phyloP scores from a whole-genome alignment of 495 filamentous ascomycete species.

The Thozetella sp. region DNA sequence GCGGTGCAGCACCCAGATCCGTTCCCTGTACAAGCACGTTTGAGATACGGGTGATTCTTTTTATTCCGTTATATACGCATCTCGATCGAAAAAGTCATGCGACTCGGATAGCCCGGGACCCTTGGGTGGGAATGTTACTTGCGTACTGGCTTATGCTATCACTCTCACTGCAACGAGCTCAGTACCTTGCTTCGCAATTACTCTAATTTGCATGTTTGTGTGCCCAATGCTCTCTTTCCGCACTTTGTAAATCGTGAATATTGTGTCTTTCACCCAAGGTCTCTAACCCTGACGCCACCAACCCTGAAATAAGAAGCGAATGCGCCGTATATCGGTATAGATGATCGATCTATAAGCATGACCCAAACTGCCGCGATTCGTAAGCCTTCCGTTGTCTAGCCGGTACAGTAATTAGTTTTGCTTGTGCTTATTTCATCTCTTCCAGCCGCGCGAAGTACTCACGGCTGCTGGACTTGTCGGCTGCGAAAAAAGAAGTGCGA shows the following conservation, averaged over 20 bases:
- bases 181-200: neutral
- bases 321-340: neutral
- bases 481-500: neutral
- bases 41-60: neutral
- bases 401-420: neutral
- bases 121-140: neutral
- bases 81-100: too few relatives aligned
- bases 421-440: neutral
- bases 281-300: too few relatives aligned
- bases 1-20: too few relatives aligned
- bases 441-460: neutral
- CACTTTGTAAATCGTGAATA: neutral
- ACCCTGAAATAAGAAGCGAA: too few relatives aligned
- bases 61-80: neutral
- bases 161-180: neutral
- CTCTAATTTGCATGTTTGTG: neutral
- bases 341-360: neutral
- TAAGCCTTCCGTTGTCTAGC: neutral
- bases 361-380: neutral
- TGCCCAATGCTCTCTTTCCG: neutral
- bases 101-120: neutral
- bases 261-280: too few relatives aligned
- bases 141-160: neutral
- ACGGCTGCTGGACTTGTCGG: neutral
- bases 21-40: neutral